These are phyloP conservation scores for Chionographis japonica DNA, from an alignment of 106 monocot genomes.

Conservation along the genomic window DNA sequence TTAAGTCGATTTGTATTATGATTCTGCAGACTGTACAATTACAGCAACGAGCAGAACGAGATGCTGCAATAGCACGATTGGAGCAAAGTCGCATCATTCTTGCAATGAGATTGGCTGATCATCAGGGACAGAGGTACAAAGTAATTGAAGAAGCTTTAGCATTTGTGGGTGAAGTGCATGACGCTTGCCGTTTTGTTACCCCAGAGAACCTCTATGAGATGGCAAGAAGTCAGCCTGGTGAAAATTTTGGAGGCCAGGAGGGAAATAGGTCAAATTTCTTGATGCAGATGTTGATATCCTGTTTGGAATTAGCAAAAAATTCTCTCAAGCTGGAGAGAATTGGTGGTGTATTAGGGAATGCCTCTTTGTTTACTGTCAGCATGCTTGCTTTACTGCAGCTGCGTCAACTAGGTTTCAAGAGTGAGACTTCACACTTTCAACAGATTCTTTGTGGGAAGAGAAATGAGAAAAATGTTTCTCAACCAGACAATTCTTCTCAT, in stretches of 20 bases:
- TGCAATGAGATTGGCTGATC: slow-evolving; percentile 79
- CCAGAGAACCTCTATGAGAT: slow-evolving; percentile 38
- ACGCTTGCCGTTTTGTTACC: slow-evolving; percentile 29
- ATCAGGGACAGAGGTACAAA: slow-evolving; percentile 79
- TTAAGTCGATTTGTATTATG: too few relatives aligned
- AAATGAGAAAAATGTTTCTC: slow-evolving; percentile 4
- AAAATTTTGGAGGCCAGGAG: slow-evolving; percentile 10
- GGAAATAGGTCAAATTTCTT: slow-evolving; percentile 25
- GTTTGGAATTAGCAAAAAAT: slow-evolving; percentile 43
- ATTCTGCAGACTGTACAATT: slow-evolving; percentile 71
- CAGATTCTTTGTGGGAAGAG: slow-evolving; percentile 12
- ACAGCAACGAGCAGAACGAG: slow-evolving; percentile 79
- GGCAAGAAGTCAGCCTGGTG: slow-evolving; percentile 14
- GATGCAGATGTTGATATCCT: slow-evolving; percentile 46
- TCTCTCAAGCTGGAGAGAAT: slow-evolving; percentile 37
- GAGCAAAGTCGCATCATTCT: slow-evolving; percentile 87
- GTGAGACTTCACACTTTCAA: slow-evolving; percentile 11
- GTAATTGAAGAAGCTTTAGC: slow-evolving; percentile 90
- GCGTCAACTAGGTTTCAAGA: slow-evolving; percentile 47
- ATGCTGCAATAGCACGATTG: slow-evolving; percentile 72
- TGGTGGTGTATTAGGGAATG: slow-evolving; percentile 58
- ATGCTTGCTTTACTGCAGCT: slow-evolving; percentile 75
- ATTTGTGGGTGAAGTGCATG: slow-evolving; percentile 63
- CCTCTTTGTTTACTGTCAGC: slow-evolving; percentile 79
- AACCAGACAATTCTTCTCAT: slow-evolving; percentile 10